Percentiles rank a stretch among this genome's conserved stretches.
These are phyloP conservation scores for Aspergillus fumigatus DNA, from an alignment of 2,329 filamentous ascomycete species.

Conservation along the genomic window DNA sequence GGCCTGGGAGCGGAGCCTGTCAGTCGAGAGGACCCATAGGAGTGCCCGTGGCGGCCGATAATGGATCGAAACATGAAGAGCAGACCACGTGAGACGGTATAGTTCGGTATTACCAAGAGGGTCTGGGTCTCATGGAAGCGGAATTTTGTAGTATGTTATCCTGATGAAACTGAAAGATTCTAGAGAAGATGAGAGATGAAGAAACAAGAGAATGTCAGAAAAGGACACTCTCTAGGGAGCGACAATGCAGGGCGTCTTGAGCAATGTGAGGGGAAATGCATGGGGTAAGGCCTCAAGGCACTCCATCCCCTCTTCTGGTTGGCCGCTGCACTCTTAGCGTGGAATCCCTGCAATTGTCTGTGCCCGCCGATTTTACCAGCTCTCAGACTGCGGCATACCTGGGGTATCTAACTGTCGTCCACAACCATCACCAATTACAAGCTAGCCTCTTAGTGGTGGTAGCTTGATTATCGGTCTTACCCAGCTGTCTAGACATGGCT, in stretches of 20 bases:
- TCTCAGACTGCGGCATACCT: not conserved
- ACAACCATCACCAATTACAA: not conserved
- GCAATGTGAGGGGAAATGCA: not conserved
- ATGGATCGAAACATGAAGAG: slow-evolving; percentile 19
- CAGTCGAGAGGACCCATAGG: slow-evolving; percentile 7
- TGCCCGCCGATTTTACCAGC: not conserved
- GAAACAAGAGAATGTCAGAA: not conserved
- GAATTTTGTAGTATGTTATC: not conserved
- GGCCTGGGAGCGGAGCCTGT: slow-evolving; percentile 2
- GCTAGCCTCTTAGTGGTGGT: not conserved
- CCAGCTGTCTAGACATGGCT: slow-evolving; percentile 58
- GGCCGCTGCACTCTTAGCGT: not conserved
- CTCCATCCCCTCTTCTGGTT: not conserved
- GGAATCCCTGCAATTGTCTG: not conserved
- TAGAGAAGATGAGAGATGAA: not conserved
- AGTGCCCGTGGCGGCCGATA: slow-evolving; percentile 6
- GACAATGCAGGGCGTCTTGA: not conserved
- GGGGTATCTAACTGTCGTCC: not conserved
- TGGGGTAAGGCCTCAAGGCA: not conserved
- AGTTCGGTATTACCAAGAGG: not conserved
- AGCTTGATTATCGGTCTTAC: not conserved
- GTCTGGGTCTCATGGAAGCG: not conserved
- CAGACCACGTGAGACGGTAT: slow-evolving; percentile 22
- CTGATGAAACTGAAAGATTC: not conserved
- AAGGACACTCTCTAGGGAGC: not conserved